These are phyloP conservation scores for Actinidia arguta DNA, from an alignment of 179 eudicot genomes.

Conservation along the genomic window DNA sequence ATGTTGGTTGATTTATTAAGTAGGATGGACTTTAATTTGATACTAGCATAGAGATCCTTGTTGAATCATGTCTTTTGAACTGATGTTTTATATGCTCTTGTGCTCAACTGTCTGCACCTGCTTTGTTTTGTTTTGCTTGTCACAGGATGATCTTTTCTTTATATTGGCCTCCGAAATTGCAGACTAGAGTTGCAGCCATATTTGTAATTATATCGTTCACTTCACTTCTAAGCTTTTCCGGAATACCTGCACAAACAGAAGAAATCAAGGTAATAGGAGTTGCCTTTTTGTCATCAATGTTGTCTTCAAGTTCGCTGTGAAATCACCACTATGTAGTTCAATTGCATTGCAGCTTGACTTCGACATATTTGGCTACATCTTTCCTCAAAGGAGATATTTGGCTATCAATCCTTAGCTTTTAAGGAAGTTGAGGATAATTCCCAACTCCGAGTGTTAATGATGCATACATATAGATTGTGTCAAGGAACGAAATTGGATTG, in stretches of 20 bases:
- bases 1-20: no score
- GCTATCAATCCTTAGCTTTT: background rate
- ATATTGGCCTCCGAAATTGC: conserved; percentile 36
- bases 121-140: background rate
- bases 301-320: background rate
- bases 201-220: conserved; percentile 84
- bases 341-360: conserved; percentile 11
- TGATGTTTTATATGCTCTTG: background rate
- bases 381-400: background rate
- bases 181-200: conserved; percentile 94
- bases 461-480: background rate
- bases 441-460: background rate
- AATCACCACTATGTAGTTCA: background rate
- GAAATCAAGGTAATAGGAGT: conserved; percentile 78
- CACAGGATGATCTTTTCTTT: background rate
- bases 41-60: background rate
- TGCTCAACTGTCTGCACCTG: conserved; percentile 11
- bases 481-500: background rate
- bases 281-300: background rate
- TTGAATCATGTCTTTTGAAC: background rate
- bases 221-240: conserved; percentile 85
- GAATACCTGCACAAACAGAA: conserved; percentile 75
- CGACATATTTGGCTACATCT: background rate
- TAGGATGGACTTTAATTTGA: background rate
- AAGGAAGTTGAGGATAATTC: background rate